Conservation (phyloP, 2,329 filamentous ascomycete genomes). For the Lecanicillium sp. region DNA sequence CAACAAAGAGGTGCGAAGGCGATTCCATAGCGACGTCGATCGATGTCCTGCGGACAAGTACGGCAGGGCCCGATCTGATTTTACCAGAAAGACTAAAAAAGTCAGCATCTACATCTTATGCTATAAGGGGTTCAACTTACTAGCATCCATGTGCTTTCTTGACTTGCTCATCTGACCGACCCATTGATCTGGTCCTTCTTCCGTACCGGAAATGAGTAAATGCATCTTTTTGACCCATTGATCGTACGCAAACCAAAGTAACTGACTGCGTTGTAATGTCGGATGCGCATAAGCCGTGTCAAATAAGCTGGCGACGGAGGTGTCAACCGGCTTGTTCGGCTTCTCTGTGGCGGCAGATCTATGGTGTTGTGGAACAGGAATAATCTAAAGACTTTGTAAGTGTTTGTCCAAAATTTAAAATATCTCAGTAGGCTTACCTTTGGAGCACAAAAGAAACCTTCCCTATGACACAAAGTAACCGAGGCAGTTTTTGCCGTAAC, state of each 20-base stretch:
- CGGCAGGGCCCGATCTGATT: constrained; percentile 32
- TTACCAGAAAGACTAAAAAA: constrained; percentile 32
- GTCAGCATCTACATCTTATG: constrained; percentile 27
- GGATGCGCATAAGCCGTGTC: constrained; percentile 44
- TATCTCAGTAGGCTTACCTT: constrained; percentile 22
- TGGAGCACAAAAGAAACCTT: constrained; percentile 36
- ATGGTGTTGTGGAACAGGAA: no score
- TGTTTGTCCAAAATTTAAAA: neutral
- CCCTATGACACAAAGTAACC: constrained; percentile 34
- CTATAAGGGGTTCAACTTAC: constrained; percentile 14
- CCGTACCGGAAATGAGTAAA: constrained; percentile 34
- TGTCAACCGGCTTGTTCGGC: constrained; percentile 37
- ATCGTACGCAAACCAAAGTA: constrained; percentile 39
- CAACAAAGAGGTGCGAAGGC: constrained; percentile 27
- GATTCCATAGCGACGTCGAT: constrained; percentile 22
- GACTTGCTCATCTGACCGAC: constrained; percentile 32
- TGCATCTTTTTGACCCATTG: constrained; percentile 34
- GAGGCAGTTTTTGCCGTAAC: constrained; percentile 31
- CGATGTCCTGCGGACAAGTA: constrained; percentile 32
- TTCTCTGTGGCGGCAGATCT: neutral
- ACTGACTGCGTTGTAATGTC: constrained; percentile 29
- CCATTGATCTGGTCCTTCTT: constrained; percentile 38
- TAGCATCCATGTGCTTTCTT: constrained; percentile 26
- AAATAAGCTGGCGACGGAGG: constrained; percentile 37
- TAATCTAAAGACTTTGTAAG: no score